Evolutionary conservation across 345 rosid species (phyloP), one percentile per base, ranked within the genome.

Genomic region (Camelina hispida): DNA sequence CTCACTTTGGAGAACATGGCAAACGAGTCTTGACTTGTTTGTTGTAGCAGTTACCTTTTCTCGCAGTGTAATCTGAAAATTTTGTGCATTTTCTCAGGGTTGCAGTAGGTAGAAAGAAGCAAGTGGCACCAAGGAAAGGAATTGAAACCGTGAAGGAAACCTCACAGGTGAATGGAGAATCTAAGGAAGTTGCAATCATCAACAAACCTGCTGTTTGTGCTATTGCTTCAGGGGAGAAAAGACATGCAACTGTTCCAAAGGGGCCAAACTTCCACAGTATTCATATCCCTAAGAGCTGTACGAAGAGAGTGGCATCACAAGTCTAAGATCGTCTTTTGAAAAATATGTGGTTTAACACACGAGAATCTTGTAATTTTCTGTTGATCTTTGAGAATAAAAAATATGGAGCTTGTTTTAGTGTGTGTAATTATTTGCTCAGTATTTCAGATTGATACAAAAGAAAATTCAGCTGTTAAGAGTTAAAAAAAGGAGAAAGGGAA

Each of bases 251-350:
- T 58, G 69, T 72, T 0, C 87, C 89, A 52, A 90, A 80, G 66
- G 91, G 89, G 60, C 97, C 93, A 52, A 81, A 84, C 60, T 86
- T 91, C 68, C 93, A 83, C 68, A 65, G 59, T 9, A 68, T 88
- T 56, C 95, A 88, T 62, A 43, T 62, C 13, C 97, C 97, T 3
- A 92, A 85, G 83, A 88, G 87, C 86, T 89, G 94, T 83, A 81
- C 82, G 30, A 81, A 80, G 68, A 84, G 81, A 81, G 52, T 60
- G 55, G 74, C 80, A 38, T 66, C 48, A 9, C 44, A 69, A 40
- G 63, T 75, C 6, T 68, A 35, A 75, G 43, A 50, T 57, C 15
- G 18, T 2, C 2, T 43, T 44, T 11, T 62, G 1, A 23, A 15
- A 9, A 4, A 12, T 17, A 40, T 18, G 2, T 2, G 7, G 17